Evolutionary conservation across 192 early-diverging fungal species (phyloP), one percentile per base, ranked within the genome.

Genomic region (Mortierella claussenii): DNA sequence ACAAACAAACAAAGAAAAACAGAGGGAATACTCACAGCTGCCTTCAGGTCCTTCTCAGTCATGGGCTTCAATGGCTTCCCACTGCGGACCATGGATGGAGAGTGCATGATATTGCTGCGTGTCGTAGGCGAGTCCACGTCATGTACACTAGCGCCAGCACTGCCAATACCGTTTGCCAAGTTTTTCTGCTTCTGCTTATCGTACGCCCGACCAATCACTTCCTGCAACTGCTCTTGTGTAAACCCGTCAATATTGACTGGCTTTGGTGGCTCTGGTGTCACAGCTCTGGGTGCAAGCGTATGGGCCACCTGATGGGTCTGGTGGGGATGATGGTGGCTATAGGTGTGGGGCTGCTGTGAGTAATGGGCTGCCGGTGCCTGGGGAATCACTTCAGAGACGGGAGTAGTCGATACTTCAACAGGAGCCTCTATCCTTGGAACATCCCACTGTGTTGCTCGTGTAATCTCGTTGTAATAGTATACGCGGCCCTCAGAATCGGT

Each of bases 401-500:
- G 3, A 30, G 21, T 40, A 4, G 49, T 34, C n/a, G 58, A 13
- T 15, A 51, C 24, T 8, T 32, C 52, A 9, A 44, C 42, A 23
- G 68, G 31, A 21, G 62, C 32, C 32, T 81, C 71, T 21, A 67
- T 47, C 46, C 74, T 80, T 24, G 85, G 85, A 26, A 79, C 69
- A 28, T 56, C 76, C 87, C 87, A 89, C 37, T 84, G 86, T n/a
- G 82, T 81, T 37, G 82, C 69, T 9, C 78, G 67, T 2, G 86
- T 89, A 12, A 86, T 59, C 33, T 66, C 60, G 57, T 89, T 83
- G 53, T 83, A 87, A 55, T 87, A 87, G 36, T 87, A 88, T 4
- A 82, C 56, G 11, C 65, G 66, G 10, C 83, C 83, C 24, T 86
- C 81, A 11, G 80, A 52, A 54, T 82, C 75, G 2, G 32, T 68